Percentiles rank a stretch among this genome's conserved stretches.
Conservation (phyloP, 139 green algal genomes). For the Micractinium sp. region DNA sequence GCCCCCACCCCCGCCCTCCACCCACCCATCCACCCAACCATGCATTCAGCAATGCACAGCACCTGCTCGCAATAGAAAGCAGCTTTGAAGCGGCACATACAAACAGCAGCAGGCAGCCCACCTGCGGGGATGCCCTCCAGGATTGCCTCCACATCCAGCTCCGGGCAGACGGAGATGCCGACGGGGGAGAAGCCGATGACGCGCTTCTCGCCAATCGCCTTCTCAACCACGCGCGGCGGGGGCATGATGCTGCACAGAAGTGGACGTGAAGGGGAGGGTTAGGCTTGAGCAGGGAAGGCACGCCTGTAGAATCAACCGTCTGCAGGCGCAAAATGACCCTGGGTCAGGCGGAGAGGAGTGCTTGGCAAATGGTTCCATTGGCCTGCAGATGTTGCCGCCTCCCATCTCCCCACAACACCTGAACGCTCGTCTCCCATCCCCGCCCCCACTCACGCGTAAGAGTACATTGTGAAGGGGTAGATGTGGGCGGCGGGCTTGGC, state of each 20-base stretch:
- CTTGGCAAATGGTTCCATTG: background rate
- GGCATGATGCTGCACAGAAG: conserved; percentile 88
- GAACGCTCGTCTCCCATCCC: background rate
- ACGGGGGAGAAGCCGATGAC: conserved; percentile 76
- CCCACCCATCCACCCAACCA: no score
- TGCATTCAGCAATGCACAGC: no score
- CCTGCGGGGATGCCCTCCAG: conserved; percentile 21
- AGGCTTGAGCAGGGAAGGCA: no score
- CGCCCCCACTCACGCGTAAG: conserved; percentile 35
- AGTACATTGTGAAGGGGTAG: conserved; percentile 94
- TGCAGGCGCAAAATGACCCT: no score
- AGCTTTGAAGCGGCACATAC: no score
- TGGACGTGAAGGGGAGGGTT: background rate
- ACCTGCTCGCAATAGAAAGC: no score
- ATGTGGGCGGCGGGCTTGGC: conserved; percentile 82
- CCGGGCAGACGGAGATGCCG: conserved; percentile 75
- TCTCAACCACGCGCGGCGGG: conserved; percentile 83
- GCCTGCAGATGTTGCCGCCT: no score
- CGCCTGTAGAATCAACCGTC: no score
- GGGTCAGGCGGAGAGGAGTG: no score
- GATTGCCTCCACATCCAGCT: conserved; percentile 73
- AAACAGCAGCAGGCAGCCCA: background rate
- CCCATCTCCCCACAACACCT: background rate
- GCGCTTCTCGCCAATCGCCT: conserved; percentile 82
- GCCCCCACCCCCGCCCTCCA: no score